Conservation (phyloP, 805 yeast species). For the Starmera pachycereana region DNA sequence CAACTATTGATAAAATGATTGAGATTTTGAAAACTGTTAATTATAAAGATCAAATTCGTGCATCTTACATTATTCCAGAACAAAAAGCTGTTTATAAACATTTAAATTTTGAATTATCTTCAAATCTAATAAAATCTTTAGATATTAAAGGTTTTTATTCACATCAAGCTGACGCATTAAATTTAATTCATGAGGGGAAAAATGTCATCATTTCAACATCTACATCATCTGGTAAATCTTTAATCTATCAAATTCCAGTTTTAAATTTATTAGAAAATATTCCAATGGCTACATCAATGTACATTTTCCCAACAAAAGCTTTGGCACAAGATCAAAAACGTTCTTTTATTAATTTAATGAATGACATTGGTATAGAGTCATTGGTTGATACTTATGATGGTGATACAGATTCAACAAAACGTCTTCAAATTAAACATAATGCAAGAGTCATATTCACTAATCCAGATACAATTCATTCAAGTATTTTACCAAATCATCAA, state of each 20-base stretch:
- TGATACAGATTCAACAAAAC: constrained; percentile 58
- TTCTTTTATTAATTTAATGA: constrained; percentile 51
- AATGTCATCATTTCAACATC: constrained; percentile 88
- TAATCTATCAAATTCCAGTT: constrained; percentile 86
- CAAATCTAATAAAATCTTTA: constrained; percentile 42
- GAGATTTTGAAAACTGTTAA: constrained; percentile 37
- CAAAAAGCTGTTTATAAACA: constrained; percentile 35
- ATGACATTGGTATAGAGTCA: constrained; percentile 37
- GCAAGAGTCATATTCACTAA: constrained; percentile 85
- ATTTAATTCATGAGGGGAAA: constrained; percentile 40
- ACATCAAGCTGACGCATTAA: constrained; percentile 77
- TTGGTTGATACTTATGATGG: constrained; percentile 85
- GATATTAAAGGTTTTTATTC: constrained; percentile 45
- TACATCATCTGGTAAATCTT: constrained; percentile 92
- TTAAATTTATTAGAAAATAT: constrained; percentile 33
- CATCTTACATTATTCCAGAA: constrained; percentile 35
- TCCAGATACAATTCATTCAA: constrained; percentile 88
- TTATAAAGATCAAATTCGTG: constrained; percentile 56
- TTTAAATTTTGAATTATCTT: constrained; percentile 36
- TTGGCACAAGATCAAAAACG: constrained; percentile 94
- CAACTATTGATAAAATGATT: constrained; percentile 40
- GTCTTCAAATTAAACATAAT: constrained; percentile 43
- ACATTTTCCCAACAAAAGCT: constrained; percentile 94
- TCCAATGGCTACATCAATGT: constrained; percentile 55
- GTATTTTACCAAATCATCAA: constrained; percentile 69